Percentiles rank a stretch among this genome's conserved stretches.
Conservation (phyloP, 441 rosid genomes). For the Gossypium lobatum region DNA sequence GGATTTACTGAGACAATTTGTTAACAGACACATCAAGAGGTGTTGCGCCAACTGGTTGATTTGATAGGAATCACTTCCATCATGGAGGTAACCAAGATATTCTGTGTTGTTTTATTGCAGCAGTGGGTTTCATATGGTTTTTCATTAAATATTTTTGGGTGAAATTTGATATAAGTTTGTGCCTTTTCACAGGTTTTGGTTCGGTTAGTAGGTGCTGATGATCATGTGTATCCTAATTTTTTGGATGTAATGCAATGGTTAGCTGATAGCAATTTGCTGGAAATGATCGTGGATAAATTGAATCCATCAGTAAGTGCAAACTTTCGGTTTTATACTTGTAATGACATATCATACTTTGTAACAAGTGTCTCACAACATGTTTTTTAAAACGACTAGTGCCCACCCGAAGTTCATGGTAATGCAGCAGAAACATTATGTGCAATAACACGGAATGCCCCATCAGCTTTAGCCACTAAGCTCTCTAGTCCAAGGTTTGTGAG, state of each 20-base stretch:
- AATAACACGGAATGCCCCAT: conserved; percentile 81
- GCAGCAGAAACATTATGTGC: conserved; percentile 95
- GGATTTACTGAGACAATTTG: neutral
- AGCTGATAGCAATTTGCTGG: conserved; percentile 84
- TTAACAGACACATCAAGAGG: conserved; percentile 74
- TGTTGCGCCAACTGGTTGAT: conserved; percentile 74
- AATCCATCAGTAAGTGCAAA: conserved; percentile 66
- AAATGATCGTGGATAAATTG: conserved; percentile 93
- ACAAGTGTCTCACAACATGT: conserved; percentile 20
- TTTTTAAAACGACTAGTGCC: conserved; percentile 41
- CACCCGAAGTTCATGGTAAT: conserved; percentile 90
- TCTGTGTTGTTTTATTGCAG: neutral
- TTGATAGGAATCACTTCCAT: conserved; percentile 94
- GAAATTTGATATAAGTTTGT: conserved; percentile 12
- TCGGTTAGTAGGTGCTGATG: conserved; percentile 94
- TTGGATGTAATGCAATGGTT: conserved; percentile 95
- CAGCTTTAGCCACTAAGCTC: conserved; percentile 86
- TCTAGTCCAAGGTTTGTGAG: conserved; percentile 67
- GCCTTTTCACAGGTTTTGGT: conserved; percentile 64
- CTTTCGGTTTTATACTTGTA: neutral
- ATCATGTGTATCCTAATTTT: conserved; percentile 88
- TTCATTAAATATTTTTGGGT: neutral
- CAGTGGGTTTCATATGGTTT: neutral
- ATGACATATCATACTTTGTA: neutral
- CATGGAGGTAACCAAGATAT: conserved; percentile 66